Evolutionary conservation across 768 basidiomycete species (phyloP), one percentile per base, ranked within the genome.

Genomic region (Lactifluus hygrophoroides): DNA sequence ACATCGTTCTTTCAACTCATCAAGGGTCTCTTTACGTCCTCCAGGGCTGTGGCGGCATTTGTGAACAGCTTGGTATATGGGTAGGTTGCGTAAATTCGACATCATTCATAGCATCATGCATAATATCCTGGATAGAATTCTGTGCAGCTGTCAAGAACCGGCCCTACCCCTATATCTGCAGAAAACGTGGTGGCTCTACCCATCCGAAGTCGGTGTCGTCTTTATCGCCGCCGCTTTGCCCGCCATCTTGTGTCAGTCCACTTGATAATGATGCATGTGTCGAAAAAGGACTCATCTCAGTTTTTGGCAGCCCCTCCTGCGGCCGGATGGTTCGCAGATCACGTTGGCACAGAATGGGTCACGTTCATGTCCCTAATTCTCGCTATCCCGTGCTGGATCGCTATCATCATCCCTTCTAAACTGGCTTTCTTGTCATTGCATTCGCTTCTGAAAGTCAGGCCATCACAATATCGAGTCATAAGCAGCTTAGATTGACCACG

Each of bases 211-310:
- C 10, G 88, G 88, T 8, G 64, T 88, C n/a, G 77, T 86, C 16
- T 84, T 83, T 66, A 71, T 89, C 56, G 85, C 81, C 8, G 77
- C 78, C 9, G 79, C 85, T 25, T 69, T 85, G 7, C 87, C 86
- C 1, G 80, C 82, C 0, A 66, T 89, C 17, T 71, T 88, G 55
- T 86, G 87, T 86, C 64, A 57, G 81, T 66, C n/a, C 13, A 21
- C 9, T 14, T 48, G 3, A 30, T 30, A 51, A 44, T 38, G n/a
- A 16, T 42, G 21, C n/a, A 52, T 19, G n/a, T 11, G 6, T 2
- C 13, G 14, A 7, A 25, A 14, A 13, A 21, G 17, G 42, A 21
- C 51, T 38, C 13, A 43, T 16, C 17, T 42, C 42, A 5, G 13
- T 43, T 34, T 27, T 10, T 1, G 21, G 6, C 60, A 87, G 84